Evolutionary conservation across 2,329 filamentous ascomycete species (phyloP).

Genomic region (Diaporthe velutina): DNA sequence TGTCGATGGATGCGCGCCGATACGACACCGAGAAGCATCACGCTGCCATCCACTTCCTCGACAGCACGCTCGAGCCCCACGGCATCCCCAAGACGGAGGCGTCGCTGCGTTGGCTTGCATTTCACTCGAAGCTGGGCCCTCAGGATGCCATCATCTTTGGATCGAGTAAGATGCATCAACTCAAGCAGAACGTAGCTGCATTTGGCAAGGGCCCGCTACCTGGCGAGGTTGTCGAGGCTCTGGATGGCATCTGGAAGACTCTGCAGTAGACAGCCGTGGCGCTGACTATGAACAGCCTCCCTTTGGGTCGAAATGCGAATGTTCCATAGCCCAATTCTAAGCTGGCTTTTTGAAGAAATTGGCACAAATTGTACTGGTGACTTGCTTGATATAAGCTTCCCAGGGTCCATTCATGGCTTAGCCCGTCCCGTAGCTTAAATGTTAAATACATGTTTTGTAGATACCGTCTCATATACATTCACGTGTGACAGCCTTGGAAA

Average conservation of each 20-base stretch:
- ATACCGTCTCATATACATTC: too few relatives aligned
- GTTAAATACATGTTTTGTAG: too few relatives aligned
- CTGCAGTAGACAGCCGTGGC: neutral
- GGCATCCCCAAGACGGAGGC: neutral
- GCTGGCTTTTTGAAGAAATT: too few relatives aligned
- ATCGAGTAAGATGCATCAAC: neutral
- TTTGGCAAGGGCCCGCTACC: neutral
- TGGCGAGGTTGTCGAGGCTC: neutral
- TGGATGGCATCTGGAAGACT: neutral
- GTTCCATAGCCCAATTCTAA: too few relatives aligned
- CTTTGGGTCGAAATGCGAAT: too few relatives aligned
- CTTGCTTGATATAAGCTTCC: too few relatives aligned
- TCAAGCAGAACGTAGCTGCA: neutral
- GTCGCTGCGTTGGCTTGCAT: neutral
- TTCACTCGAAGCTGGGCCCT: neutral
- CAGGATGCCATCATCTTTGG: neutral
- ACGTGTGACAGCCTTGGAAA: too few relatives aligned
- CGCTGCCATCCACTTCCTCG: neutral
- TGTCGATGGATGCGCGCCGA: neutral
- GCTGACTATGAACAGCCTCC: slow-evolving; percentile 57
- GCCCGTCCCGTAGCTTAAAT: too few relatives aligned
- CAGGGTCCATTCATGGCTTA: too few relatives aligned
- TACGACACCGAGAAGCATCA: slow-evolving; percentile 1
- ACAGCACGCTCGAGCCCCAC: neutral
- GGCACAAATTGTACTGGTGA: too few relatives aligned